Conservation (phyloP, 192 early-diverging fungal genomes). For the Coemansia sp. region DNA sequence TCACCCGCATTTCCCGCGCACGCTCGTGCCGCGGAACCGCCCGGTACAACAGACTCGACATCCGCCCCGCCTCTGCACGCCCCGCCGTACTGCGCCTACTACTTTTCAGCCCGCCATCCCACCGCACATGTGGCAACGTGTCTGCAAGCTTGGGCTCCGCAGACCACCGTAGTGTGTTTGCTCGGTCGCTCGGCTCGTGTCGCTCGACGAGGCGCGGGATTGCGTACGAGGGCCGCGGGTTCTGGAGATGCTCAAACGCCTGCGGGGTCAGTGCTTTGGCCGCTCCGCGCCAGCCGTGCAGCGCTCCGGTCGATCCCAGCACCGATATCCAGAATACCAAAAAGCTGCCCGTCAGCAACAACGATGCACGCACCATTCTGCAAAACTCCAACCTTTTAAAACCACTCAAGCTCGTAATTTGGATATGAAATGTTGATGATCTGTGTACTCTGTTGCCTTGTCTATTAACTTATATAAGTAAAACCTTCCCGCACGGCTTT, state of each 20-base stretch:
- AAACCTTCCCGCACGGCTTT: no score
- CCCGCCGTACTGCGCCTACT: conserved; percentile 2
- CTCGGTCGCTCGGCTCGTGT: background rate
- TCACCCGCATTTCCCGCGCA: background rate
- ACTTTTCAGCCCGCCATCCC: background rate
- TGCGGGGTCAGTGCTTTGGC: conserved; percentile 25
- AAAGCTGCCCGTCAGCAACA: conserved; percentile 16
- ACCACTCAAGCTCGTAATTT: no score
- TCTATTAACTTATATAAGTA: no score
- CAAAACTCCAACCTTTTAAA: no score
- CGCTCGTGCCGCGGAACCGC: background rate
- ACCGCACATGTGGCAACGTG: background rate
- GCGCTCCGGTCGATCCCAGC: conserved; percentile 21
- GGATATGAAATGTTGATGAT: no score
- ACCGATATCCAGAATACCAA: conserved; percentile 35
- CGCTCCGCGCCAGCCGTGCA: conserved; percentile 16
- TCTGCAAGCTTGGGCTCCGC: no score
- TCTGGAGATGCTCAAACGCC: conserved; percentile 14
- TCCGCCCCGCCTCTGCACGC: background rate
- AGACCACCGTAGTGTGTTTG: no score
- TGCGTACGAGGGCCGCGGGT: no score
- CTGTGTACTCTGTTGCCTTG: no score
- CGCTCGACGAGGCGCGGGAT: background rate
- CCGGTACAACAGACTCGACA: background rate
- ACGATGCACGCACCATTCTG: conserved; percentile 25